Conservation (phyloP, 2,329 filamentous ascomycete genomes). For the Alternaria dauci region DNA sequence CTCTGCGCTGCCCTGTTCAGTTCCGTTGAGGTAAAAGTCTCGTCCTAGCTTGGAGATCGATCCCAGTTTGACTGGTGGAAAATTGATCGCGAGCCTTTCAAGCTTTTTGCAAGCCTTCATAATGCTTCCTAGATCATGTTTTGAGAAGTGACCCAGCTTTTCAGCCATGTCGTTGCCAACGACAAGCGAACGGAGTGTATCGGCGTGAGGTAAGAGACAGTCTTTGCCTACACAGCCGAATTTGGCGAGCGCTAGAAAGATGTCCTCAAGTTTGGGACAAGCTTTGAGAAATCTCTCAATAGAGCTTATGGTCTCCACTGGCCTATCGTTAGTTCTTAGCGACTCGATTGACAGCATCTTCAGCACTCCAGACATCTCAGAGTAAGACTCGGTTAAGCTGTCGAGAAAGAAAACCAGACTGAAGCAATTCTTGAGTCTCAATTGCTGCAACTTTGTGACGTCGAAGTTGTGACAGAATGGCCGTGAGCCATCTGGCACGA, state of each 20-base stretch:
- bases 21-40: not conserved
- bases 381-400: not conserved
- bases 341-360: not conserved
- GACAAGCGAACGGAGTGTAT: not conserved
- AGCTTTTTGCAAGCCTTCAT: not conserved
- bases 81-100: not conserved
- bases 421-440: not conserved
- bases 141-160: not conserved
- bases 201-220: not conserved
- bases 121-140: not conserved
- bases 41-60: not conserved
- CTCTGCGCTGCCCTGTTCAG: not conserved
- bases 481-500: not conserved
- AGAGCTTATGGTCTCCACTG: not conserved
- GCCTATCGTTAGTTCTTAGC: fast-evolving
- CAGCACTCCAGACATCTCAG: not conserved
- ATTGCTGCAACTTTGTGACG: not conserved
- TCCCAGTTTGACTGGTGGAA: not conserved
- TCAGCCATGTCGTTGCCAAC: not conserved
- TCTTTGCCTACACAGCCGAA: not conserved
- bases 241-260: fast-evolving
- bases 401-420: not conserved
- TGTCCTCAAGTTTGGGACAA: not conserved
- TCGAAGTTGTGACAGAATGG: not conserved
- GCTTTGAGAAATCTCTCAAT: not conserved